phyloP scores from a whole-genome alignment of 1,284 basidiomycete genomes.

The Veloporphyrellus conicus region DNA sequence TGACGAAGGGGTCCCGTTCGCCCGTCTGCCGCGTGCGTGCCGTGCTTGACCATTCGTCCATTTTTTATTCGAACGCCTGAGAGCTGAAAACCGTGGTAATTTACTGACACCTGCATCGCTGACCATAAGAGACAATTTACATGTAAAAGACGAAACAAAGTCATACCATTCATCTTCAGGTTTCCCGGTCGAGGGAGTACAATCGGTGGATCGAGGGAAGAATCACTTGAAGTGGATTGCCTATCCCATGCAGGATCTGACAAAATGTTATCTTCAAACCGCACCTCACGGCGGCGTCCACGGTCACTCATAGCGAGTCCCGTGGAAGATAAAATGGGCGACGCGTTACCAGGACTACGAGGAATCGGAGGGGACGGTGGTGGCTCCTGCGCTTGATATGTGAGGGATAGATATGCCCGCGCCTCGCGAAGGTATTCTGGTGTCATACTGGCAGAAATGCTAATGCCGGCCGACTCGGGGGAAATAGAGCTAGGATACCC shows the following conservation, averaged over 20 bases:
- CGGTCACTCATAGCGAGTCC: conserved; percentile 27
- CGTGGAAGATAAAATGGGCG: conserved; percentile 31
- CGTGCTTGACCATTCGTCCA: conserved; percentile 15
- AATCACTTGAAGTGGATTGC: conserved; percentile 32
- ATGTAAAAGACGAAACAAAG: neutral
- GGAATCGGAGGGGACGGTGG: conserved; percentile 7
- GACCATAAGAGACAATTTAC: neutral
- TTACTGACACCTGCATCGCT: conserved; percentile 29
- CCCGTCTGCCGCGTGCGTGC: conserved; percentile 8
- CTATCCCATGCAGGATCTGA: conserved; percentile 32
- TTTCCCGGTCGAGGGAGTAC: conserved; percentile 13
- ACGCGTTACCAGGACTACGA: conserved; percentile 25
- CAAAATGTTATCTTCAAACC: conserved; percentile 35
- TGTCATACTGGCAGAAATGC: conserved; percentile 31
- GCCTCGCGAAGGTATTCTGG: conserved; percentile 35
- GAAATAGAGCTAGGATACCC: conserved; percentile 33
- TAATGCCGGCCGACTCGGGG: conserved; percentile 33
- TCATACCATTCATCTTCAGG: conserved; percentile 21
- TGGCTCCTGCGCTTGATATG: conserved; percentile 18
- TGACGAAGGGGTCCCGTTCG: conserved; percentile 9
- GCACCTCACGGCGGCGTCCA: conserved; percentile 34
- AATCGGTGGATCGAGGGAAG: conserved; percentile 28
- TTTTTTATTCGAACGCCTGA: conserved; percentile 23
- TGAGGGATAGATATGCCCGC: conserved; percentile 31
- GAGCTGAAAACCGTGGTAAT: conserved; percentile 31